phyloP scores from a whole-genome alignment of 176 grass and related monocot species.

The Oryza meridionalis region DNA sequence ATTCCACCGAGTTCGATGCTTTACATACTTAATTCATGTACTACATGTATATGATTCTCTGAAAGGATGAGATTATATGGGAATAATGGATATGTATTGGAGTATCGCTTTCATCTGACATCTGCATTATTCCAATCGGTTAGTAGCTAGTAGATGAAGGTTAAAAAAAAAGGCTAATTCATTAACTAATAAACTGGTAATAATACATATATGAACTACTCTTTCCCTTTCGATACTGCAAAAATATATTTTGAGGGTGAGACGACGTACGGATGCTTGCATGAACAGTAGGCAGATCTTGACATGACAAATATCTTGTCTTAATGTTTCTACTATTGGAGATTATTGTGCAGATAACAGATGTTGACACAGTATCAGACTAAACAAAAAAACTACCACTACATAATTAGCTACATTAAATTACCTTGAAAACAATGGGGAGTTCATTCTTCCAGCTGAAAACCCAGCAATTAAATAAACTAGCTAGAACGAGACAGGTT shows the following conservation, averaged over 20 bases:
- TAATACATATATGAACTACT: neutral
- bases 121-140: neutral
- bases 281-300: neutral
- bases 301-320: constrained; percentile 27
- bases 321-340: neutral
- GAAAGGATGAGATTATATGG: neutral
- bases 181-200: neutral
- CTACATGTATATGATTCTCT: constrained; percentile 7
- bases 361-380: neutral
- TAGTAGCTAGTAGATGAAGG: neutral
- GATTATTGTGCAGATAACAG: neutral
- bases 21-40: constrained; percentile 17
- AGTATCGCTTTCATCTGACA: neutral
- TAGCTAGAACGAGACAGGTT: neutral
- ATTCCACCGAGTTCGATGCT: constrained; percentile 27
- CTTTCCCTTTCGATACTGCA: neutral
- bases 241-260: neutral
- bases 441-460: neutral
- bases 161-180: neutral
- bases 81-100: constrained; percentile 31
- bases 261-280: neutral
- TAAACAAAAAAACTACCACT: neutral
- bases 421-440: neutral
- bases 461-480: neutral
- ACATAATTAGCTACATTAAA: neutral